These are phyloP conservation scores for Mychonastes homosphaera DNA, from an alignment of 139 green algal species.

Conservation along the genomic window DNA sequence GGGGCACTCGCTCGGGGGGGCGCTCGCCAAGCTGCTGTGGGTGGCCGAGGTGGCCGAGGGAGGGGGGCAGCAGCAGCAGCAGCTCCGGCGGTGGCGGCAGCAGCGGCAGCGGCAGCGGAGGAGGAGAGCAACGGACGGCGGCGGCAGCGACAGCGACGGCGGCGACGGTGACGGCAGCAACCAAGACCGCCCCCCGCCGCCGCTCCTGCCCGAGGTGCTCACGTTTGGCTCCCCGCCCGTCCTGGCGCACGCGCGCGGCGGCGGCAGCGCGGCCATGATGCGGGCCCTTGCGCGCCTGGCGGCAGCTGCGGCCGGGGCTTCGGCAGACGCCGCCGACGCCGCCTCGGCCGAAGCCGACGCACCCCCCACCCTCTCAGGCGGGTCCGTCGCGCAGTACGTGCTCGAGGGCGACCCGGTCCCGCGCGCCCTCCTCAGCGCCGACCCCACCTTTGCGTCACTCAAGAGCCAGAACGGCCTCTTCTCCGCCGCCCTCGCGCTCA, in stretches of 20 bases:
- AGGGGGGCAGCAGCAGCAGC: too few relatives aligned
- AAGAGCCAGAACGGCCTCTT: too few relatives aligned
- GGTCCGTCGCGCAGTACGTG: constrained; percentile 39
- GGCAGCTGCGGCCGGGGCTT: constrained; percentile 25
- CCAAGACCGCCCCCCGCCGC: neutral
- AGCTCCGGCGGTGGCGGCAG: too few relatives aligned
- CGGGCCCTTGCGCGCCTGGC: neutral
- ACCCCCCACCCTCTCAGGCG: neutral
- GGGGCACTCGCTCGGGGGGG: constrained; percentile 49
- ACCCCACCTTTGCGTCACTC: constrained; percentile 33
- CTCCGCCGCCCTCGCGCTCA: neutral
- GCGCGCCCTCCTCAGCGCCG: constrained; percentile 43
- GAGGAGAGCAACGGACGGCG: too few relatives aligned
- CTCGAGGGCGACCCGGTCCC: constrained; percentile 55
- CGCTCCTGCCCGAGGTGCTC: constrained; percentile 11
- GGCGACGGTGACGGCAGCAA: too few relatives aligned
- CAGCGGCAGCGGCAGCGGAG: too few relatives aligned
- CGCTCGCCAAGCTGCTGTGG: constrained; percentile 39
- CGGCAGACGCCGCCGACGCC: constrained; percentile 6
- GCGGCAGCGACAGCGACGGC: too few relatives aligned
- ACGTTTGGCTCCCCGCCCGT: constrained; percentile 56
- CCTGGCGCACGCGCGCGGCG: constrained; percentile 28
- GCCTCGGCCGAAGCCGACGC: too few relatives aligned
- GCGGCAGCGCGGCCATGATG: constrained; percentile 3
- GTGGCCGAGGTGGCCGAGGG: too few relatives aligned